A percentile compares a stretch with the other conserved stretches of the same genome.
phyloP scores from a whole-genome alignment of 208 protist species.

The Crithidia sp. region DNA sequence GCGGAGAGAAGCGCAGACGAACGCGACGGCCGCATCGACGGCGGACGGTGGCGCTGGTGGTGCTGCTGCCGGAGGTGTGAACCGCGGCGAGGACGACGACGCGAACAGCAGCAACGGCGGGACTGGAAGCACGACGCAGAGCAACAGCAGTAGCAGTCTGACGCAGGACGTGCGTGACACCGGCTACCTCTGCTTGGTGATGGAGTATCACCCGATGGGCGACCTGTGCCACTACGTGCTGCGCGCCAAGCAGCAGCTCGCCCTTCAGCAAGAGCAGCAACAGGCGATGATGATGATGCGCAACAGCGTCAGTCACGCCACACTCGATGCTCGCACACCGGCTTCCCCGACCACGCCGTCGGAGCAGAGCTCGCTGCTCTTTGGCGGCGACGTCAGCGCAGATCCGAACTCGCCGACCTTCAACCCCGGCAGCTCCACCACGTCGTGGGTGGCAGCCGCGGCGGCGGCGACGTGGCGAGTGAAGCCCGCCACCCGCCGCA shows the following conservation, averaged over 20 bases:
- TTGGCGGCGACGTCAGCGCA: background rate
- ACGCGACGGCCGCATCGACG: background rate
- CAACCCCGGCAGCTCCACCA: conserved; percentile 1
- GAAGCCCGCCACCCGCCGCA: conserved; percentile 6
- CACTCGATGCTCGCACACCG: background rate
- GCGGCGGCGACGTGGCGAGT: conserved; percentile 27
- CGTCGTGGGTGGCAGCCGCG: conserved; percentile 12
- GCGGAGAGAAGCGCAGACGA: background rate
- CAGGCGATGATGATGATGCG: conserved; percentile 3
- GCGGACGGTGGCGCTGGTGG: background rate
- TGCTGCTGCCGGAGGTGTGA: background rate
- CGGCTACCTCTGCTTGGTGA: conserved; percentile 82
- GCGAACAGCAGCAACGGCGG: conserved; percentile 5
- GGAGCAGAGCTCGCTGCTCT: background rate
- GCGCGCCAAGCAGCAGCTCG: conserved; percentile 37
- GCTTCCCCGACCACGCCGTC: conserved; percentile 9
- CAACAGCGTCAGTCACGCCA: background rate
- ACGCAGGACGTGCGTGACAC: conserved; percentile 26
- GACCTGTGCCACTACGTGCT: conserved; percentile 79
- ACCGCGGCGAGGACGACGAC: background rate
- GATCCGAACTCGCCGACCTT: conserved; percentile 12
- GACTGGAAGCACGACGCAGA: conserved; percentile 20
- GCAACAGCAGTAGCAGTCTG: conserved; percentile 25
- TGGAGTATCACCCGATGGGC: conserved; percentile 84
- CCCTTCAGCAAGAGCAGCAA: conserved; percentile 13